phyloP scores from a whole-genome alignment of 768 basidiomycete genomes.

The Serendipita sp. region DNA sequence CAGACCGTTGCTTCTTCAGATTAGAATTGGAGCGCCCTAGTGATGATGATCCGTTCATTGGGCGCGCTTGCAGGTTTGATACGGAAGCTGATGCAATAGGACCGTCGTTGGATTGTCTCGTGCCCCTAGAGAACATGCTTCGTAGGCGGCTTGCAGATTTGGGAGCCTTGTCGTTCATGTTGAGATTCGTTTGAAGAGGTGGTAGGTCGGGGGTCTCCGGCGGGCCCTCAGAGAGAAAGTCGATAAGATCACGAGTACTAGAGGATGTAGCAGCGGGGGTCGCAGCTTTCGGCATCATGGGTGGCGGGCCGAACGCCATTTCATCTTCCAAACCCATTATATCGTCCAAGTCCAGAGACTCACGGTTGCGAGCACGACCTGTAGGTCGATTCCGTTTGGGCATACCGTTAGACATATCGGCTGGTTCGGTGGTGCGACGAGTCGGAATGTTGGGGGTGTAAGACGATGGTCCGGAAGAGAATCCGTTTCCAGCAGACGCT shows the following conservation, averaged over 20 bases:
- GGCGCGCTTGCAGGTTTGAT: conserved; percentile 17
- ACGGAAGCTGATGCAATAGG: conserved; percentile 16
- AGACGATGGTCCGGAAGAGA: conserved; percentile 6
- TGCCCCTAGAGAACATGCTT: conserved; percentile 71
- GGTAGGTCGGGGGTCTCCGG: conserved; percentile 27
- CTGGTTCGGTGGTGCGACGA: neutral
- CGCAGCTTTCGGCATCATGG: conserved; percentile 15
- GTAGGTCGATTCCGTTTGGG: conserved; percentile 28
- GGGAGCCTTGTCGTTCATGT: conserved; percentile 24
- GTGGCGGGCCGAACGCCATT: neutral
- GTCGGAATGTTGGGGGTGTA: conserved; percentile 1
- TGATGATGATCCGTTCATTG: conserved; percentile 15
- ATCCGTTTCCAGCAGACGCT: conserved; percentile 5
- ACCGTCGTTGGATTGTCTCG: conserved; percentile 22
- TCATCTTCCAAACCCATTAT: conserved; percentile 32
- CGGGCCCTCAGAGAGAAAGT: conserved; percentile 43
- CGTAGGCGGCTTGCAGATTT: conserved; percentile 43
- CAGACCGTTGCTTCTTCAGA: conserved; percentile 24
- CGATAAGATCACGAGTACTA: conserved; percentile 37
- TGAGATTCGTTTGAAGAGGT: conserved; percentile 25
- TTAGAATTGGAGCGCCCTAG: conserved; percentile 20
- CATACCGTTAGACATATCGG: conserved; percentile 15
- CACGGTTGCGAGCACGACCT: conserved; percentile 36
- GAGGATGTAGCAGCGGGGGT: conserved; percentile 14
- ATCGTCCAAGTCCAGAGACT: conserved; percentile 62